These are phyloP conservation scores for Zalaria obscura DNA, from an alignment of 2,329 filamentous ascomycete genomes.

Conservation along the genomic window DNA sequence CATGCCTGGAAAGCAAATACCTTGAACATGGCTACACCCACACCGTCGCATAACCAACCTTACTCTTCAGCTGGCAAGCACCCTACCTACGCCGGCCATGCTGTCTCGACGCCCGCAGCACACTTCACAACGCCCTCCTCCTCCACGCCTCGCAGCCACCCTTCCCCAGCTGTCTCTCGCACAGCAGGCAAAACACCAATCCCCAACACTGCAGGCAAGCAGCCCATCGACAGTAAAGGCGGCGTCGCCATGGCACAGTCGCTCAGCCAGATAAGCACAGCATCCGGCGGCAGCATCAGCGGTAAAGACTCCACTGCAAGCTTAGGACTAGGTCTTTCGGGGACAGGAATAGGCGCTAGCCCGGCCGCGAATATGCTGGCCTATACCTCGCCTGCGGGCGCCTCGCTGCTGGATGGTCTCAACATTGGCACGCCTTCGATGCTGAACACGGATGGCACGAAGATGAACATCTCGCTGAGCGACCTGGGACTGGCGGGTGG, in stretches of 20 bases:
- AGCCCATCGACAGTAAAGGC: constrained; percentile 15
- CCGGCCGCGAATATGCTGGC: constrained; percentile 15
- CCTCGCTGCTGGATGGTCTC: constrained; percentile 20
- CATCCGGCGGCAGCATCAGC: constrained; percentile 4
- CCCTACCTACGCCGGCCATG: constrained; percentile 2
- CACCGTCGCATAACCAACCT: constrained; percentile 3
- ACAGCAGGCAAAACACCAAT: constrained; percentile 23
- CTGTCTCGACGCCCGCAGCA: constrained; percentile 13
- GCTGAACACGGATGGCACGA: constrained; percentile 6
- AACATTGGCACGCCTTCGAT: constrained; percentile 16
- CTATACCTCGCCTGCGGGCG: constrained; percentile 26
- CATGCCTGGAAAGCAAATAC: no score
- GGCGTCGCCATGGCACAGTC: constrained; percentile 18
- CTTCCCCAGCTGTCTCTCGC: constrained; percentile 15
- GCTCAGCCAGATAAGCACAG: constrained; percentile 16
- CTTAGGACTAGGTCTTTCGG: constrained; percentile 9
- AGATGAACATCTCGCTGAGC: constrained; percentile 27
- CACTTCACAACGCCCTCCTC: constrained; percentile 19
- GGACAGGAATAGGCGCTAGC: constrained; percentile 15
- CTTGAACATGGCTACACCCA: constrained; percentile 13
- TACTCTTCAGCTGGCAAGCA: constrained; percentile 1
- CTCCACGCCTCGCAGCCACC: constrained; percentile 26
- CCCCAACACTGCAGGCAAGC: constrained; percentile 13
- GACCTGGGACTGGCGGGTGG: constrained; percentile 26
- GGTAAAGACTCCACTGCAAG: not conserved